A percentile compares a stretch with the other conserved stretches of the same genome.
These are phyloP conservation scores for Thelonectria rubi DNA, from an alignment of 2,329 filamentous ascomycete species.

Conservation along the genomic window DNA sequence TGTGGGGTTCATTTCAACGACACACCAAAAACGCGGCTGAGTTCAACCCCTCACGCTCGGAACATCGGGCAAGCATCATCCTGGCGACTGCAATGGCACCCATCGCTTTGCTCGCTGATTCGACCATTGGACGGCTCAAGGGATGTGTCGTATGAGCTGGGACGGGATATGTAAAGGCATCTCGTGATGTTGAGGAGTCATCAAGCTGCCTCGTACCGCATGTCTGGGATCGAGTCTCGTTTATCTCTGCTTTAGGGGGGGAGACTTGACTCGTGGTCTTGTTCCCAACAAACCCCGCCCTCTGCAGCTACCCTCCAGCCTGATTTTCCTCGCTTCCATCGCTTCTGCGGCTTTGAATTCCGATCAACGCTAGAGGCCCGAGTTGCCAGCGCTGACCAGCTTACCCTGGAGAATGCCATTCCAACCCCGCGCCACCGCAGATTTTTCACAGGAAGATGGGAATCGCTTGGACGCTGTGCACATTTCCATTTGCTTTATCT, in stretches of 20 bases:
- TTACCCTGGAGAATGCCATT: background rate
- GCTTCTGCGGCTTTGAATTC: background rate
- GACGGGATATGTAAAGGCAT: background rate
- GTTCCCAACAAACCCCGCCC: conserved; percentile 1
- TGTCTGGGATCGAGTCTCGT: no score
- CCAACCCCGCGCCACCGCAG: background rate
- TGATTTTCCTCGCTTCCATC: background rate
- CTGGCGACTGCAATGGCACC: background rate
- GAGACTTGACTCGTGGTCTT: conserved; percentile 1
- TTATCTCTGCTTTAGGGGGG: background rate
- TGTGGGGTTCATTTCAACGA: conserved; percentile 42
- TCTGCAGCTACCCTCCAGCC: background rate
- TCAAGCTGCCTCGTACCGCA: background rate
- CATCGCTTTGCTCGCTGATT: background rate
- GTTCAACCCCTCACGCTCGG: conserved; percentile 11
- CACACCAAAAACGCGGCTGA: conserved; percentile 41
- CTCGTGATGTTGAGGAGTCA: background rate
- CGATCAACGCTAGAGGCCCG: background rate
- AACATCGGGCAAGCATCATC: conserved; percentile 2
- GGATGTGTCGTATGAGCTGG: background rate
- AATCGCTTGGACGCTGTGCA: background rate
- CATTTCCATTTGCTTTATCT: background rate
- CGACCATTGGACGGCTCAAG: background rate
- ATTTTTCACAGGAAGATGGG: background rate
- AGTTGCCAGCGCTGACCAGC: background rate